Evolutionary conservation across 2,329 filamentous ascomycete species (phyloP).

Genomic region (Aspergillus costaricaensis): DNA sequence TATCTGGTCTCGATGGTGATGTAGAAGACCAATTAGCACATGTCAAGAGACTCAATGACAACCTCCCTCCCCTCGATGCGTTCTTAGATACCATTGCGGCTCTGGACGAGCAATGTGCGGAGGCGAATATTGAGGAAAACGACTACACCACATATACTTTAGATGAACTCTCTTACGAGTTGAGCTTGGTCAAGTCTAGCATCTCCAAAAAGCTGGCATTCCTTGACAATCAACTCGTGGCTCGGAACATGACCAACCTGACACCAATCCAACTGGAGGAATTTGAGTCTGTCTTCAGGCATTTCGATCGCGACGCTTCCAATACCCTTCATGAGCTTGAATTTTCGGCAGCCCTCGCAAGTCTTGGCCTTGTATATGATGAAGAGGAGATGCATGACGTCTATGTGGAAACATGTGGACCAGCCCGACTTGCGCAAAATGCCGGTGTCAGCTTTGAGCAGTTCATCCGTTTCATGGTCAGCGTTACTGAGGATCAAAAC

Average conservation of each 20-base stretch:
- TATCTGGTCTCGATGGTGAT: slow-evolving; percentile 95
- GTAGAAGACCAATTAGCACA: slow-evolving; percentile 92
- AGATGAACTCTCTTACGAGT: slow-evolving; percentile 91
- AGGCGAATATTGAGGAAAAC: slow-evolving; percentile 98
- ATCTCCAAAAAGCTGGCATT: slow-evolving; percentile 97
- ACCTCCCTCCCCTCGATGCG: slow-evolving; percentile 82
- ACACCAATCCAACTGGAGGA: slow-evolving; percentile 98
- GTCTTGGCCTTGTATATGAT: slow-evolving; percentile 90
- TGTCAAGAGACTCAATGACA: slow-evolving; percentile 80
- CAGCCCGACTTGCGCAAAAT: slow-evolving; percentile 58
- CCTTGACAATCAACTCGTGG: slow-evolving; percentile 97
- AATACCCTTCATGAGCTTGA: slow-evolving; percentile 92
- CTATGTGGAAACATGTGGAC: slow-evolving; percentile 79
- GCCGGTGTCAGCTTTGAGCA: slow-evolving; percentile 89
- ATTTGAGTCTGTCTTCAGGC: slow-evolving; percentile 96
- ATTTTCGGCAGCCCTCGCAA: slow-evolving; percentile 94
- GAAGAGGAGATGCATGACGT: slow-evolving; percentile 98
- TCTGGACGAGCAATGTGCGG: slow-evolving; percentile 84
- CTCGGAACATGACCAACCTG: slow-evolving; percentile 96
- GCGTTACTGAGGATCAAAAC: slow-evolving; percentile 98
- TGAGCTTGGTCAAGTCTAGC: slow-evolving; percentile 84
- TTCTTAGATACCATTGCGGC: slow-evolving; percentile 86
- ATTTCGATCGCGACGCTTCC: slow-evolving; percentile 91
- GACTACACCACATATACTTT: slow-evolving; percentile 99
- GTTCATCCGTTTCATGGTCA: slow-evolving; percentile 99